Evolutionary conservation across 106 monocot genomes (phyloP).

Genomic region (Platanthera guangdongensis): DNA sequence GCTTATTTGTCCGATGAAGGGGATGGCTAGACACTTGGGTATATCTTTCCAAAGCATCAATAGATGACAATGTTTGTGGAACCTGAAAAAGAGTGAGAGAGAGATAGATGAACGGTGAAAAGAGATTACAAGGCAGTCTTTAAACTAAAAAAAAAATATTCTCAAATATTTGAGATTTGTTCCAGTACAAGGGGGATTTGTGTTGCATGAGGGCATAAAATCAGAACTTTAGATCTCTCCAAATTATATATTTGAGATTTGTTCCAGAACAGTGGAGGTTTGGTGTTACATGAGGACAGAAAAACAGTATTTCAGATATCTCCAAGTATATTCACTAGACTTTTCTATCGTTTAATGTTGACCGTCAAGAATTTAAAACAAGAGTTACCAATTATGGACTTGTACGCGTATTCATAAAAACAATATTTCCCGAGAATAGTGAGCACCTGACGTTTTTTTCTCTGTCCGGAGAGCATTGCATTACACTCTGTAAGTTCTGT

Average conservation of each 20-base stretch:
- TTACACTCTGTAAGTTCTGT: slow-evolving; percentile 86
- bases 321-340: background rate
- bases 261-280: background rate
- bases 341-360: background rate
- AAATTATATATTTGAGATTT: background rate
- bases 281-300: background rate
- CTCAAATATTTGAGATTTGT: background rate
- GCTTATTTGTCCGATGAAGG: slow-evolving; percentile 93
- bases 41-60: slow-evolving; percentile 68
- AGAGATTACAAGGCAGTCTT: slow-evolving; percentile 1
- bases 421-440: background rate
- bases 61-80: slow-evolving; percentile 52
- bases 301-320: background rate
- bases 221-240: no score
- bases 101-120: background rate
- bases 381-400: background rate
- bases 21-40: slow-evolving; percentile 99
- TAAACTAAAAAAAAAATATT: background rate
- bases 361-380: background rate
- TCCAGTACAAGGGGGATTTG: background rate
- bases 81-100: slow-evolving; percentile 18
- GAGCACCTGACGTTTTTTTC: slow-evolving; percentile 86
- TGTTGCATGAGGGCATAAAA: no score
- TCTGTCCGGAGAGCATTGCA: slow-evolving; percentile 66
- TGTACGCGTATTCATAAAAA: slow-evolving; percentile 1